These are phyloP conservation scores for Thoreauomyces humboldtii DNA, from an alignment of 192 early-diverging fungal genomes.

Conservation along the genomic window DNA sequence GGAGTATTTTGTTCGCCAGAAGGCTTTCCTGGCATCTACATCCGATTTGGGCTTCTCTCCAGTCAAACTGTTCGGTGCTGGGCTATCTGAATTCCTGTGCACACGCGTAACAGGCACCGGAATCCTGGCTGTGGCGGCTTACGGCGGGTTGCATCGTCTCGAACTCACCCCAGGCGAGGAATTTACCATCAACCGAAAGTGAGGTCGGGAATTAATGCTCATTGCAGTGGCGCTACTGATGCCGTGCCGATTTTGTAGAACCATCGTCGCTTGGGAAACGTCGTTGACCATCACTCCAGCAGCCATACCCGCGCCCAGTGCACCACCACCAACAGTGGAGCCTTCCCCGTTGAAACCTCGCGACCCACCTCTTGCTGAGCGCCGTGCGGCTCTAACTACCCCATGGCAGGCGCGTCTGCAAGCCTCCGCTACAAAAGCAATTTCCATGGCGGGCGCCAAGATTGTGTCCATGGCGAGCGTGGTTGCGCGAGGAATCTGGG, in stretches of 20 bases:
- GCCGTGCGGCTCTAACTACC: no score
- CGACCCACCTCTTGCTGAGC: neutral
- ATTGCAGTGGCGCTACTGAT: no score
- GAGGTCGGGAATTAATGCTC: no score
- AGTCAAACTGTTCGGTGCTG: neutral
- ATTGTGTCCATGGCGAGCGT: neutral
- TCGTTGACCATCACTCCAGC: neutral
- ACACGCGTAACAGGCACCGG: neutral
- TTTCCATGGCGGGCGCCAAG: neutral
- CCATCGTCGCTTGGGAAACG: neutral
- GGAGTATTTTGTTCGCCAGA: neutral
- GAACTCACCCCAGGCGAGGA: neutral
- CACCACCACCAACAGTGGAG: neutral
- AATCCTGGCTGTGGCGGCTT: neutral
- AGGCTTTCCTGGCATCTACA: neutral
- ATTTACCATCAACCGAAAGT: conserved; percentile 1
- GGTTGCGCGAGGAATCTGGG: neutral
- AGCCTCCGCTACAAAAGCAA: neutral
- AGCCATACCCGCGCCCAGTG: no score
- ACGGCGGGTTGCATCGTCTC: neutral
- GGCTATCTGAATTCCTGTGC: neutral
- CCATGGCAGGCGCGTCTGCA: neutral
- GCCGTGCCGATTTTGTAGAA: no score
- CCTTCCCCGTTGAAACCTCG: neutral
- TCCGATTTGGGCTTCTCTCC: neutral